Percentiles rank a stretch among this genome's conserved stretches.
Conservation (phyloP, 306 rosid species). For the Gastrolobium villosum region DNA sequence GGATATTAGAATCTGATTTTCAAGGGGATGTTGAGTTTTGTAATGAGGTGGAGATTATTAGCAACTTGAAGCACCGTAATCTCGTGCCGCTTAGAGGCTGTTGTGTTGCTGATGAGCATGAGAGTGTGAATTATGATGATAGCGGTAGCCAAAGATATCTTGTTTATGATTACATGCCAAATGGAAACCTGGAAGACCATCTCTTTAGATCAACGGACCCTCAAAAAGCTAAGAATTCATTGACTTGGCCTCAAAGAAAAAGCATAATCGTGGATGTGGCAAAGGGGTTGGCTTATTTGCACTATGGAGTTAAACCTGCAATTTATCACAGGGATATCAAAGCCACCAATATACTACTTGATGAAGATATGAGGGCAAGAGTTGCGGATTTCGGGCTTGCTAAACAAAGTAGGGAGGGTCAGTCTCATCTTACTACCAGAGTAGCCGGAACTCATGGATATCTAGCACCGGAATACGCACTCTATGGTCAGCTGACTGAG, state of each 20-base stretch:
- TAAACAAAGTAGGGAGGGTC: slow-evolving; percentile 89
- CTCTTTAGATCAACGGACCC: slow-evolving; percentile 56
- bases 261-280: slow-evolving; percentile 92
- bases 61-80: slow-evolving; percentile 91
- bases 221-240: slow-evolving; percentile 50
- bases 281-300: slow-evolving; percentile 87
- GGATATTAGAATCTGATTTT: slow-evolving; percentile 82
- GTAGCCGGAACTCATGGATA: slow-evolving; percentile 99
- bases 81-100: slow-evolving; percentile 94
- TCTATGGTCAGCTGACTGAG: slow-evolving; percentile 96
- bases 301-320: slow-evolving; percentile 94
- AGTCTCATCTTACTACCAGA: slow-evolving; percentile 97
- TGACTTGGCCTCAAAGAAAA: slow-evolving; percentile 97
- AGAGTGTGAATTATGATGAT: slow-evolving; percentile 53
- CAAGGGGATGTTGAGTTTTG: slow-evolving; percentile 89
- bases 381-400: slow-evolving; percentile 99
- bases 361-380: slow-evolving; percentile 87
- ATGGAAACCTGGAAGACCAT: slow-evolving; percentile 87
- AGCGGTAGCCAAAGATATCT: slow-evolving; percentile 76
- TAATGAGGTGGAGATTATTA: slow-evolving; percentile 95
- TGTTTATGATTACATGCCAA: slow-evolving; percentile 94
- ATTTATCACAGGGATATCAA: slow-evolving; percentile 95
- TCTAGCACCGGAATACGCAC: slow-evolving; percentile 94
- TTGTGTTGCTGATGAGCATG: slow-evolving; percentile 76
- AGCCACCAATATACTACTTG: slow-evolving; percentile 90